Evolutionary conservation across 2,329 filamentous ascomycete genomes (phyloP).

Genomic region (Hypoxylon sp.): DNA sequence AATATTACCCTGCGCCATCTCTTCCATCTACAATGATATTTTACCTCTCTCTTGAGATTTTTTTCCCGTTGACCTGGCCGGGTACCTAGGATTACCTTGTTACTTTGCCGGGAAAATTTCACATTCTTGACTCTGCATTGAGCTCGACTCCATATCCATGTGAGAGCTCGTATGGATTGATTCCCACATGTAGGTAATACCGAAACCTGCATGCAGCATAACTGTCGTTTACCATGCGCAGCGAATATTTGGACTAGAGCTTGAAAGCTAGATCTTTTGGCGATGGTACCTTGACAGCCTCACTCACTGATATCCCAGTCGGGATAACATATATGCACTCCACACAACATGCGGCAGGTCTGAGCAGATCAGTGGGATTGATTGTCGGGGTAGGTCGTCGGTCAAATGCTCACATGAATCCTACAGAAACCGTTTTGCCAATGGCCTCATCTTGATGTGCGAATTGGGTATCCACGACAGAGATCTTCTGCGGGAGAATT

Average conservation of each 20-base stretch:
- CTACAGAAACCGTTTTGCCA: not conserved
- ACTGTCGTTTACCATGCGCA: not conserved
- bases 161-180: slow-evolving; percentile 4
- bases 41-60: not conserved
- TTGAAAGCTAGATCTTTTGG: slow-evolving; percentile 16
- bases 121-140: too few species aligned
- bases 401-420: not conserved
- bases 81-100: not conserved
- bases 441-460: not conserved
- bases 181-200: slow-evolving; percentile 3
- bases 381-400: not conserved
- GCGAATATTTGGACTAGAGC: slow-evolving; percentile 4
- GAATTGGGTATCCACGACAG: not conserved
- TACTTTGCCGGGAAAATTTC: not conserved
- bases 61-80: not conserved
- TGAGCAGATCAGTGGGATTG: slow-evolving; percentile 12
- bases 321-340: slow-evolving; percentile 3
- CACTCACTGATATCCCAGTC: slow-evolving; percentile 7
- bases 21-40: not conserved
- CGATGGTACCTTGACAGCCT: slow-evolving; percentile 15
- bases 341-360: slow-evolving; percentile 3
- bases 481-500: slow-evolving; percentile 6
- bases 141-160: too few species aligned
- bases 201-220: slow-evolving; percentile 17
- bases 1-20: not conserved